These are phyloP conservation scores for Botrytis medusae DNA, from an alignment of 2,329 filamentous ascomycete genomes.

Conservation along the genomic window DNA sequence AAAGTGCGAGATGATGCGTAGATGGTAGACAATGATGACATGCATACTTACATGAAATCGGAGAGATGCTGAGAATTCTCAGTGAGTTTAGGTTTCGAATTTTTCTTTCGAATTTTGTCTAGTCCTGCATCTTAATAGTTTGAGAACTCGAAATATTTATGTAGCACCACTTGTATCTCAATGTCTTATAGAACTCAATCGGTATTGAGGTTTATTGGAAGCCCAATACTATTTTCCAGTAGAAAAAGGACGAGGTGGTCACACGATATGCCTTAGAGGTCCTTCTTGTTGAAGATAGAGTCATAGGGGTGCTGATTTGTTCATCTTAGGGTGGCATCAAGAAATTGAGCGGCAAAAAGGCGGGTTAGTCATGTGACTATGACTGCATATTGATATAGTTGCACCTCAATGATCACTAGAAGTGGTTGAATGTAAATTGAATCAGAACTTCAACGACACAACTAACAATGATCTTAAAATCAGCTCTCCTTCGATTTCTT, in stretches of 20 bases:
- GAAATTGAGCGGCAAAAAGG: neutral
- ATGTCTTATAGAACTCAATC: accelerated
- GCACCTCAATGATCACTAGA: neutral
- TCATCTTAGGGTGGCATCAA: neutral
- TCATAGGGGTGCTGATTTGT: neutral
- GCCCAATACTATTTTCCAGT: neutral
- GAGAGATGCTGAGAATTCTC: neutral
- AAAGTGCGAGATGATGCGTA: neutral
- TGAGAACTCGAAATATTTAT: neutral
- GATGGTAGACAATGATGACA: neutral
- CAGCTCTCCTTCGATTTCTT: neutral
- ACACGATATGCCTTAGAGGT: neutral
- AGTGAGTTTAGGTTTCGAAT: neutral
- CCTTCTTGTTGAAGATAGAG: neutral
- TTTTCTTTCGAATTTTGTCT: neutral
- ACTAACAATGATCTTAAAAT: neutral
- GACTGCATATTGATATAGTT: neutral
- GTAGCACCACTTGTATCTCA: neutral
- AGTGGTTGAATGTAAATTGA: neutral
- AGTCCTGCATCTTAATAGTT: neutral
- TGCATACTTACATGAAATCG: neutral
- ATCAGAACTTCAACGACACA: neutral
- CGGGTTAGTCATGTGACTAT: neutral
- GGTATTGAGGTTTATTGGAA: neutral
- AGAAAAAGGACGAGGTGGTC: neutral